These are phyloP conservation scores for Moesziomyces sp. DNA, from an alignment of 1,284 basidiomycete genomes.

Conservation along the genomic window DNA sequence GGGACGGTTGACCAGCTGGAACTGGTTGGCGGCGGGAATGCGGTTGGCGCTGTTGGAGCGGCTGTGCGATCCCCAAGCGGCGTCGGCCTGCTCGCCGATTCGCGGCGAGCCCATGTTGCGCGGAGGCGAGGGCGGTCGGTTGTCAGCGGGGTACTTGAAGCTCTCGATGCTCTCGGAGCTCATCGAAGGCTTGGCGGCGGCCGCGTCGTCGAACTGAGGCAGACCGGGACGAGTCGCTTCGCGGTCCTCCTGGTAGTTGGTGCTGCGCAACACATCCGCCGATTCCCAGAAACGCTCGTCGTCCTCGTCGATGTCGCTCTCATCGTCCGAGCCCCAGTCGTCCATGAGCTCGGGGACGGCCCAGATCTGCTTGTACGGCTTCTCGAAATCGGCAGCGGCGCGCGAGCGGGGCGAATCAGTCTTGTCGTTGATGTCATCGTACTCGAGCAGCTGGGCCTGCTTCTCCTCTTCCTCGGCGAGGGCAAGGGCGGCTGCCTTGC, in stretches of 20 bases:
- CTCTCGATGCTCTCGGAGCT: slow-evolving; percentile 16
- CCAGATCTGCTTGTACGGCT: slow-evolving; percentile 50
- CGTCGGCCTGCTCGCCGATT: not conserved
- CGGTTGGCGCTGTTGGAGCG: slow-evolving; percentile 29
- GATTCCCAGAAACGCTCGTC: slow-evolving; percentile 49
- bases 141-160: slow-evolving; percentile 2
- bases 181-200: slow-evolving; percentile 21
- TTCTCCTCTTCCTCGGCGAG: slow-evolving; percentile 29
- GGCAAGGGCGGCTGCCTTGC: slow-evolving; percentile 27
- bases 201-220: slow-evolving; percentile 29
- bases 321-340: slow-evolving; percentile 43
- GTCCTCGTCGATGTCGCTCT: slow-evolving; percentile 47
- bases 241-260: slow-evolving; percentile 34
- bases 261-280: slow-evolving; percentile 37
- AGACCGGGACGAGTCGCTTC: slow-evolving; percentile 32
- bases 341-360: slow-evolving; percentile 48
- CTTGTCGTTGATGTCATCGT: slow-evolving; percentile 24
- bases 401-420: slow-evolving; percentile 28
- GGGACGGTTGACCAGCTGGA: slow-evolving; percentile 39
- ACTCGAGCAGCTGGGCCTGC: slow-evolving; percentile 16
- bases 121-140: slow-evolving; percentile 5
- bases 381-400: slow-evolving; percentile 34
- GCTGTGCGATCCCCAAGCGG: slow-evolving; percentile 15
- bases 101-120: slow-evolving; percentile 3
- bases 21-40: slow-evolving; percentile 22